Evolutionary conservation across 2,329 filamentous ascomycete species (phyloP), one percentile per base, ranked within the genome.

Genomic region (Epicoccum nigrum): DNA sequence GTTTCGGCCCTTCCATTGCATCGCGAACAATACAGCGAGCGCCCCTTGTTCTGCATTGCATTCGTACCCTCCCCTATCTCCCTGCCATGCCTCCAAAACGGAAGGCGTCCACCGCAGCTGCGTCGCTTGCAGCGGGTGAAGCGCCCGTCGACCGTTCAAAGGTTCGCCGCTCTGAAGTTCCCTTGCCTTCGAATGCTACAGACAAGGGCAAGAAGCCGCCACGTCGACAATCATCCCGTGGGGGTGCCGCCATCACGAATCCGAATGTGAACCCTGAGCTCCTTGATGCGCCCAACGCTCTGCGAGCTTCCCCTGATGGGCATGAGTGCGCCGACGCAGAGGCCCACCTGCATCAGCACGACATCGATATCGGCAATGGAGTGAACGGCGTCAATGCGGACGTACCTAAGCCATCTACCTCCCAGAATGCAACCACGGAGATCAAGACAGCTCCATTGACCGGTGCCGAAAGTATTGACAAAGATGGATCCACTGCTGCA

Each of bases 241-340:
- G 54, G 51, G 53, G 58, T 35, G 37, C 56, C 31, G 57, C 60
- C n/a, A 48, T 50, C 21, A 66, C 57, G 8, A 69, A 74, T 56
- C 71, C 72, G 39, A 60, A 71, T 31, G 38, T 55, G 44, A 78
- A 76, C 45, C 60, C 63, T 28, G 74, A 78, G 13, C 64, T 79
- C 15, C 46, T 78, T 8, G 76, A 79, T 54, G 75, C 73, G 4
- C 66, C 73, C 4, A 65, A 70, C 51, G 75, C 77, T 11, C 59
- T 73, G 32, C 68, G 75, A 33, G 75, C 76, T 31, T 79, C 76
- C 41, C 76, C 76, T 13, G 76, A 79, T 52, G 68, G 69, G 53
- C 72, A 65, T 38, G 63, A 66, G 32, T 52, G 49, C 44, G 33
- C 49, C 44, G 49, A 47, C 32, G 27, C 9, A 30, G 54, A 56